A percentile compares a stretch with the other conserved stretches of the same genome.
phyloP scores from a whole-genome alignment of 2,329 filamentous ascomycete genomes.

The Chaetomium olivaceum region DNA sequence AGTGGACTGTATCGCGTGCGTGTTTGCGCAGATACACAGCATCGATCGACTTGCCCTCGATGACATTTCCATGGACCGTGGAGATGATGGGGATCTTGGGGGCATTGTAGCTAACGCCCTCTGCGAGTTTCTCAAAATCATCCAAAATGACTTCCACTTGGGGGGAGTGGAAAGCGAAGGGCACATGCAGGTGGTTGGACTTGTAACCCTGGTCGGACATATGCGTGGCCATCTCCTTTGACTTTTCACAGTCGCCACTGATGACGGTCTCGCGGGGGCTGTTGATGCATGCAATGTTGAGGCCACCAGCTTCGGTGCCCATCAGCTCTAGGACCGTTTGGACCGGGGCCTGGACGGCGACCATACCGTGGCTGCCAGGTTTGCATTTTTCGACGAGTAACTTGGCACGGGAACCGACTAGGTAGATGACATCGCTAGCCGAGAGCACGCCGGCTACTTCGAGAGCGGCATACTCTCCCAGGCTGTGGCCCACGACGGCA shows the following conservation, averaged over 20 bases:
- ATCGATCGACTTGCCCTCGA: conserved; percentile 59
- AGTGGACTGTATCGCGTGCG: conserved; percentile 68
- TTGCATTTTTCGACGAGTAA: conserved; percentile 66
- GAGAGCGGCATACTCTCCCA: conserved; percentile 74
- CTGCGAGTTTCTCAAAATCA: conserved; percentile 54
- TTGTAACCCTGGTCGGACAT: conserved; percentile 41
- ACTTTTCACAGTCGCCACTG: conserved; percentile 43
- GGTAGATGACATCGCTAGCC: conserved; percentile 68
- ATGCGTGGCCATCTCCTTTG: conserved; percentile 46
- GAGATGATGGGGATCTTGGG: conserved; percentile 66
- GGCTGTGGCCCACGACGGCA: conserved; percentile 61
- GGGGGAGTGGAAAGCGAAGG: conserved; percentile 56
- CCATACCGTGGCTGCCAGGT: conserved; percentile 63
- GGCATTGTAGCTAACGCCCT: conserved; percentile 41
- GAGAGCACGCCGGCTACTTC: conserved; percentile 70
- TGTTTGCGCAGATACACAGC: conserved; percentile 65
- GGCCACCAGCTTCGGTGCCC: conserved; percentile 37
- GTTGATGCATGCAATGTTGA: conserved; percentile 71
- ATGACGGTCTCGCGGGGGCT: conserved; percentile 73
- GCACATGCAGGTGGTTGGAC: conserved; percentile 50
- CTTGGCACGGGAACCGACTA: conserved; percentile 68
- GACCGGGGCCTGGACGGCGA: conserved; percentile 50
- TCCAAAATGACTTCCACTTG: conserved; percentile 58
- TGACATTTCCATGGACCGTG: conserved; percentile 62
- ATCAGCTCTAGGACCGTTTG: conserved; percentile 51